Evolutionary conservation across 2,329 filamentous ascomycete genomes (phyloP).

Genomic region (Aspergillus melleus): DNA sequence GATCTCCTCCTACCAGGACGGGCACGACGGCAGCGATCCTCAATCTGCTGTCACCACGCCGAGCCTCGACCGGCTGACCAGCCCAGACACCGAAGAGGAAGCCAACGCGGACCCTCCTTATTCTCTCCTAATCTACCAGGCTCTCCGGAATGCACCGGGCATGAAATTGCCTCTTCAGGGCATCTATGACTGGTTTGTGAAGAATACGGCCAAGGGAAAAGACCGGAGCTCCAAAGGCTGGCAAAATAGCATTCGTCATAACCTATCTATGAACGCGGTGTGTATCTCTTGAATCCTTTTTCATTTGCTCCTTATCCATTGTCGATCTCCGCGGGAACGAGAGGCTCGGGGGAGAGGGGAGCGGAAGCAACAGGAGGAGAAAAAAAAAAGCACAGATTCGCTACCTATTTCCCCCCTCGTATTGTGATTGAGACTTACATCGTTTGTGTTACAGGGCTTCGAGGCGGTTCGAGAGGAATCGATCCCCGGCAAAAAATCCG

Average conservation of each 20-base stretch:
- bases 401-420: background rate
- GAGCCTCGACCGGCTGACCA: conserved; percentile 11
- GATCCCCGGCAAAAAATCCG: conserved; percentile 51
- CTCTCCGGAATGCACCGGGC: conserved; percentile 66
- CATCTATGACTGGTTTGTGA: conserved; percentile 86
- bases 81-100: conserved; percentile 26
- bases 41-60: conserved; percentile 7
- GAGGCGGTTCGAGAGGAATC: conserved; percentile 57
- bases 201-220: conserved; percentile 74
- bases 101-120: conserved; percentile 64
- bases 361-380: background rate
- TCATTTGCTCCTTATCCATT: conserved; percentile 10
- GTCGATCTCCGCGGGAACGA: background rate
- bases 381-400: background rate
- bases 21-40: conserved; percentile 12
- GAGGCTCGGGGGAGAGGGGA: no score
- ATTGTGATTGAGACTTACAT: conserved; percentile 1
- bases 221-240: conserved; percentile 68
- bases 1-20: conserved; percentile 22
- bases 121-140: conserved; percentile 75
- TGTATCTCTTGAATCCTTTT: conserved; percentile 35
- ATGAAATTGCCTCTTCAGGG: conserved; percentile 78
- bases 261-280: conserved; percentile 93
- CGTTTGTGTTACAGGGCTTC: conserved; percentile 32
- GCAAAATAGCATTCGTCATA: conserved; percentile 95